Conservation (phyloP, 148 eudicot genomes). For the Pharnaceum exiguum region DNA sequence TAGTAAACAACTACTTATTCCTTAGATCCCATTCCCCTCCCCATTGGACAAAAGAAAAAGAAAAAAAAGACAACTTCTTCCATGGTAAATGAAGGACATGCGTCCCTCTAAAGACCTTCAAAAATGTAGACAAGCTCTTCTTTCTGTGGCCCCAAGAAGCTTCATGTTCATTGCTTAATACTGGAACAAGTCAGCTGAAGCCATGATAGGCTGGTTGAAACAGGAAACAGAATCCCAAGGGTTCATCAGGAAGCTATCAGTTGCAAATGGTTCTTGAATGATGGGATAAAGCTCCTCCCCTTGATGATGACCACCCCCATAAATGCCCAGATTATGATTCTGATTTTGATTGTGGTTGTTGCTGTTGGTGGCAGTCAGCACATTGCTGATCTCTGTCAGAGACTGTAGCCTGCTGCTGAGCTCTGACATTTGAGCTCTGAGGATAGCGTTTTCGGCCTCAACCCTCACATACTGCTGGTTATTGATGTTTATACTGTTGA, state of each 20-base stretch:
- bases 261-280: slow-evolving; percentile 16
- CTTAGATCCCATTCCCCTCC: not conserved
- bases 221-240: slow-evolving; percentile 32
- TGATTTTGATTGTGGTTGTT: not conserved
- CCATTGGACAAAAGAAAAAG: not conserved
- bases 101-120: slow-evolving; percentile 6
- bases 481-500: slow-evolving; percentile 28
- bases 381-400: slow-evolving; percentile 42
- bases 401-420: slow-evolving; percentile 53
- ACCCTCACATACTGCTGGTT: slow-evolving; percentile 36
- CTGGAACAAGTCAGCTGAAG: slow-evolving; percentile 43
- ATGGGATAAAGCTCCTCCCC: slow-evolving; percentile 10
- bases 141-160: not conserved
- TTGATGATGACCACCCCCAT: slow-evolving; percentile 8
- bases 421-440: slow-evolving; percentile 67
- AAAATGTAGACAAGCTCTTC: not conserved
- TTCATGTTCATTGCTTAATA: slow-evolving; percentile 14
- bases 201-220: slow-evolving; percentile 48
- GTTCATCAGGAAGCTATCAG: slow-evolving; percentile 26
- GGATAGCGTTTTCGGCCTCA: slow-evolving; percentile 52
- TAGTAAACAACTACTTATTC: slow-evolving; percentile 20
- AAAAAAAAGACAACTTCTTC: not conserved
- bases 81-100: not conserved
- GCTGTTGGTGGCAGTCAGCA: slow-evolving; percentile 5
- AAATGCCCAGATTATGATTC: slow-evolving; percentile 18